Conservation (phyloP, 2,329 filamentous ascomycete species). For the Lachnellula cervina region DNA sequence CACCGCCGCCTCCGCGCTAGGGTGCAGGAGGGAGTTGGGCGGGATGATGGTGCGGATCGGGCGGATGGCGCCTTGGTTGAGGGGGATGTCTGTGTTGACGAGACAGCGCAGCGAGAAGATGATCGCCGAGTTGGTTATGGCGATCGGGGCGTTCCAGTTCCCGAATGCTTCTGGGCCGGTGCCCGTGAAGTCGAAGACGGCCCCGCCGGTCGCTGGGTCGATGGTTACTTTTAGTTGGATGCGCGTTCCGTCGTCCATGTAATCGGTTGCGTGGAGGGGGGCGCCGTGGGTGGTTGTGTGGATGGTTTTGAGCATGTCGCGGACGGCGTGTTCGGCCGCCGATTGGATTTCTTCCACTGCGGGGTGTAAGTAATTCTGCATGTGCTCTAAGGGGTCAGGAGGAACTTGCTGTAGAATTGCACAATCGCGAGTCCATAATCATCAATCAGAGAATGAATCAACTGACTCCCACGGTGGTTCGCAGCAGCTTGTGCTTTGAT, state of each 20-base stretch:
- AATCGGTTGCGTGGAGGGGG: constrained; percentile 53
- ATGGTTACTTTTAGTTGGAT: constrained; percentile 70
- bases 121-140: constrained; percentile 74
- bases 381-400: constrained; percentile 39
- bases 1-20: constrained; percentile 68
- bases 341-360: constrained; percentile 66
- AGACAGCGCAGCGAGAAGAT: constrained; percentile 78
- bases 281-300: background rate
- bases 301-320: constrained; percentile 57
- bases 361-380: constrained; percentile 11
- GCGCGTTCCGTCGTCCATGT: constrained; percentile 80
- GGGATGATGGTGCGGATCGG: constrained; percentile 70
- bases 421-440: constrained; percentile 73
- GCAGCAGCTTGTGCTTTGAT: constrained; percentile 79
- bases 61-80: constrained; percentile 76
- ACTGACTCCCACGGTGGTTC: constrained; percentile 70
- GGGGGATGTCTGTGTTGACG: constrained; percentile 73
- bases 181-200: constrained; percentile 69
- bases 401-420: constrained; percentile 44
- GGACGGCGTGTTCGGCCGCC: constrained; percentile 70
- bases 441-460: constrained; percentile 66
- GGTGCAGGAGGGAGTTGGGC: constrained; percentile 63
- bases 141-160: constrained; percentile 74
- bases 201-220: constrained; percentile 63
- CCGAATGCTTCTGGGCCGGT: constrained; percentile 71